Conservation (phyloP, 2,329 filamentous ascomycete genomes). For the Trichoderma guizhouense region DNA sequence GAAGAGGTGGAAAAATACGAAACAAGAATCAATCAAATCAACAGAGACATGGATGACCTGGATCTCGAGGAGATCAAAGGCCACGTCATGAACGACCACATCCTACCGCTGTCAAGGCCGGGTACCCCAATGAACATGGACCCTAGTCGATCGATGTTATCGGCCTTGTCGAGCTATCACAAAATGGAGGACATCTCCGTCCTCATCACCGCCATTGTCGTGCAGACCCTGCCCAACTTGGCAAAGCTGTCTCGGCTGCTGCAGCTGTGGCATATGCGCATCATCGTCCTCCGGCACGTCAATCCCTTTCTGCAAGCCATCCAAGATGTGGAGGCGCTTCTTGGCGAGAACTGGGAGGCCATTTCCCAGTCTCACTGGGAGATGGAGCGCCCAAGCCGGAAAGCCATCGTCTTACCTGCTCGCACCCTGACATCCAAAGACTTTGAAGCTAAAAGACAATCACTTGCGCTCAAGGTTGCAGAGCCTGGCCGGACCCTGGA, state of each 20-base stretch:
- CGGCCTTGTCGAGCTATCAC: conserved; percentile 52
- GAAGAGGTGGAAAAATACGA: conserved; percentile 67
- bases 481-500: conserved; percentile 73
- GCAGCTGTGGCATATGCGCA: conserved; percentile 71
- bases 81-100: conserved; percentile 79
- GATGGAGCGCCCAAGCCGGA: conserved; percentile 1
- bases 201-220: conserved; percentile 82
- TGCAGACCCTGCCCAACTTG: conserved; percentile 82
- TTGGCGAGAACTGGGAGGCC: conserved; percentile 64
- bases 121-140: conserved; percentile 34
- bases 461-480: conserved; percentile 66
- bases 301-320: conserved; percentile 66
- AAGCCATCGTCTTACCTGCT: conserved; percentile 20
- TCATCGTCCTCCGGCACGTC: conserved; percentile 70
- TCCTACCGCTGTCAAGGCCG: conserved; percentile 49
- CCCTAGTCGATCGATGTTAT: conserved; percentile 34
- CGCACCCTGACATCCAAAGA: conserved; percentile 41
- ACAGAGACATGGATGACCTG: conserved; percentile 63
- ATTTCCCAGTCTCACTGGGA: conserved; percentile 38
- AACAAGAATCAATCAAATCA: conserved; percentile 69
- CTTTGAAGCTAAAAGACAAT: conserved; percentile 56
- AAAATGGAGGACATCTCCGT: conserved; percentile 87
- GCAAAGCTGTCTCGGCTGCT: conserved; percentile 71
- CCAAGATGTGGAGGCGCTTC: conserved; percentile 60
- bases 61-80: conserved; percentile 85